Conservation (phyloP, 73 alveolate species). For the Paramecium tetraurelia region DNA sequence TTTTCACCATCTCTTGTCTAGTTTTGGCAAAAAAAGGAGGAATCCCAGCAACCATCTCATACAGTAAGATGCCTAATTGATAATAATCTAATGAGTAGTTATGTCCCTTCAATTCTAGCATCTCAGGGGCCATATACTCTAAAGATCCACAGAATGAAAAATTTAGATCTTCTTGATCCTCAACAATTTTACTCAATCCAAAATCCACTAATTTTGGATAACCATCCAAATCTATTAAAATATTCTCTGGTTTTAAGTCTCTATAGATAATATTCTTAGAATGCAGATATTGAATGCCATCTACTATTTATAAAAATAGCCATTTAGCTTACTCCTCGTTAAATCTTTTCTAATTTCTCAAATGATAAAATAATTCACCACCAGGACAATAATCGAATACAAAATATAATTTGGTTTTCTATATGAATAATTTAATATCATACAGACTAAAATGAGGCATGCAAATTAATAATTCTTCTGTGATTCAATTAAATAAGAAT, state of each 20-base stretch:
- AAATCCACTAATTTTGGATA: conserved; percentile 72
- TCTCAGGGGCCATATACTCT: conserved; percentile 75
- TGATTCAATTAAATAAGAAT: not conserved
- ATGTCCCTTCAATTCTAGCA: conserved; percentile 59
- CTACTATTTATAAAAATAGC: conserved; percentile 58
- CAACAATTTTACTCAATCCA: conserved; percentile 70
- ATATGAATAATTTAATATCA: not conserved
- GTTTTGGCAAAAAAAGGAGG: conserved; percentile 64
- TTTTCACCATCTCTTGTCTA: not conserved
- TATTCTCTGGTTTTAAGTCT: conserved; percentile 81
- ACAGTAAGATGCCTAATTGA: conserved; percentile 57
- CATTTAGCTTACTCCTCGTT: conserved; percentile 78
- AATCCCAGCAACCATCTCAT: conserved; percentile 67
- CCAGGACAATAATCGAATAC: conserved; percentile 75
- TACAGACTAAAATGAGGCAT: not conserved
- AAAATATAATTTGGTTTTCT: conserved; percentile 67
- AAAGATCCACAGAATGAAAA: conserved; percentile 77
- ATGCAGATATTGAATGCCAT: conserved; percentile 69
- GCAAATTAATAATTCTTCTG: not conserved
- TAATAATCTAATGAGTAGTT: conserved; percentile 52
- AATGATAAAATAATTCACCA: conserved; percentile 76
- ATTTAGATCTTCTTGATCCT: conserved; percentile 58
- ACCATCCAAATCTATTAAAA: conserved; percentile 73
- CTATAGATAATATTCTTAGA: conserved; percentile 70
- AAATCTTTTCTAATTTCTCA: conserved; percentile 64